phyloP scores from a whole-genome alignment of 2,329 filamentous ascomycete species.

The Graphiopsis chlorocephala region DNA sequence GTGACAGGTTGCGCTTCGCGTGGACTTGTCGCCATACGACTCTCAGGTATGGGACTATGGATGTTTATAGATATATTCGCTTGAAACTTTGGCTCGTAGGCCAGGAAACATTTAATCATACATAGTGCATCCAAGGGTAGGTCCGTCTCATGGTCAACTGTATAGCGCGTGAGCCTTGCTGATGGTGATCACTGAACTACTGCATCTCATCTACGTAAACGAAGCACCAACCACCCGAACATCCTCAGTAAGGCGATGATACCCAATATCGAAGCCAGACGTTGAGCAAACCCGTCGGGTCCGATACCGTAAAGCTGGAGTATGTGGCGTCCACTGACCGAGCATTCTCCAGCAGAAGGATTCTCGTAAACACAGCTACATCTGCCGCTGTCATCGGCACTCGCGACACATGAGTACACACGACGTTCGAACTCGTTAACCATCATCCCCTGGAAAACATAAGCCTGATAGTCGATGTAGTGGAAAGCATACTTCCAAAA shows the following conservation, averaged over 20 bases:
- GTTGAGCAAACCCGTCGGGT: conserved; percentile 60
- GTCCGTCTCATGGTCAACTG: no score
- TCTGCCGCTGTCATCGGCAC: conserved; percentile 50
- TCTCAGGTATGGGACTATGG: no score
- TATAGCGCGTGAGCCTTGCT: no score
- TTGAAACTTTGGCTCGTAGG: no score
- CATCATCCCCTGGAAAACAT: conserved; percentile 92
- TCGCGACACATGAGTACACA: conserved; percentile 59
- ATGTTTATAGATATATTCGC: no score
- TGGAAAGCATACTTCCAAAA: conserved; percentile 88
- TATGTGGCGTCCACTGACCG: conserved; percentile 69
- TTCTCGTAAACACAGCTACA: conserved; percentile 68
- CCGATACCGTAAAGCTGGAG: conserved; percentile 68
- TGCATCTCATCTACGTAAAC: no score
- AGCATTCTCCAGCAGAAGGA: conserved; percentile 54
- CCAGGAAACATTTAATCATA: no score
- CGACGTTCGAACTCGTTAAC: conserved; percentile 75
- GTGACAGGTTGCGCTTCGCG: no score
- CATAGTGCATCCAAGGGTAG: no score
- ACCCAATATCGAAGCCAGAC: conserved; percentile 73
- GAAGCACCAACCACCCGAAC: conserved; percentile 56
- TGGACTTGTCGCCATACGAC: no score
- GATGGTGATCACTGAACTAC: no score
- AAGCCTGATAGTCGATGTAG: conserved; percentile 83
- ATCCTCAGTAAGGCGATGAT: conserved; percentile 73